These are phyloP conservation scores for Melaleuca alternifolia DNA, from an alignment of 345 rosid genomes.

Conservation along the genomic window DNA sequence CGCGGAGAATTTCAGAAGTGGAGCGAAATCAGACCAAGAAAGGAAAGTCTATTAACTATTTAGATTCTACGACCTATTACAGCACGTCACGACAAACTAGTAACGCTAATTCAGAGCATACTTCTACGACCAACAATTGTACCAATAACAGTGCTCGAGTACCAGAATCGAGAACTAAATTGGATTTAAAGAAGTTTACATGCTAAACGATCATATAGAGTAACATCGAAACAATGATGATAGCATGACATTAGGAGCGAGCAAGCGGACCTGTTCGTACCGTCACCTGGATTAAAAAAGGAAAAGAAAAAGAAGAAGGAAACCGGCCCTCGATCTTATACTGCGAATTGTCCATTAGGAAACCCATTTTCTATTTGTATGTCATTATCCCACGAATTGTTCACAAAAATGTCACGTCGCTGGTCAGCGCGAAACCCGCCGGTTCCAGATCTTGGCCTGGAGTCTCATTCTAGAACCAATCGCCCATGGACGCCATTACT, in stretches of 20 bases:
- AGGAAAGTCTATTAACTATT: not conserved
- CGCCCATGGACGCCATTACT: not conserved
- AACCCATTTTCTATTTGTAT: too few species aligned
- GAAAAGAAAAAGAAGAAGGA: too few species aligned
- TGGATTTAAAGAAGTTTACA: too few species aligned
- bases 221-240: not conserved
- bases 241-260: not conserved
- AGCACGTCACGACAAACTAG: not conserved
- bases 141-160: too few species aligned
- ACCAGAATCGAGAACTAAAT: too few species aligned
- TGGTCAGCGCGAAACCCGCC: not conserved
- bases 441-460: not conserved
- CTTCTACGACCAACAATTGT: too few species aligned
- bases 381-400: too few species aligned
- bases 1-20: not conserved
- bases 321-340: too few species aligned
- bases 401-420: not conserved
- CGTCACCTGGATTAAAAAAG: too few species aligned
- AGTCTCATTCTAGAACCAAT: not conserved
- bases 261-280: not conserved
- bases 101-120: too few species aligned
- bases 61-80: not conserved
- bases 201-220: too few species aligned
- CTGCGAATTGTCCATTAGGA: too few species aligned
- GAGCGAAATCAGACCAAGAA: not conserved